phyloP scores from a whole-genome alignment of 2,329 filamentous ascomycete genomes.

The Onygena corvina region DNA sequence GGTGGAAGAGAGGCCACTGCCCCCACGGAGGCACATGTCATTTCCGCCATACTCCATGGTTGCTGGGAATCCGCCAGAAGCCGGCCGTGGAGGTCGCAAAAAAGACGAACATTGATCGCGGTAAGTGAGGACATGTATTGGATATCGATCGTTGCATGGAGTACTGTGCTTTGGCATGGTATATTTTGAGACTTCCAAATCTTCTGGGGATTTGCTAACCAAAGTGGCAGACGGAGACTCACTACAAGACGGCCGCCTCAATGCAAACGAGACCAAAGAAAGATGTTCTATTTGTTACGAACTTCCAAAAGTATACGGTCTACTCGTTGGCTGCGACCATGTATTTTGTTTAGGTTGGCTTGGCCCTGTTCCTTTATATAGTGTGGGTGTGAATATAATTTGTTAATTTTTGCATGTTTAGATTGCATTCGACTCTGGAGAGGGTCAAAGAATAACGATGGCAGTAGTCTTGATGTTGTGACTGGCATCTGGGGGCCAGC shows the following conservation, averaged over 20 bases:
- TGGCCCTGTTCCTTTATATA: constrained; percentile 2
- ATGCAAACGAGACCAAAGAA: constrained; percentile 4
- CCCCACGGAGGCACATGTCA: constrained; percentile 18
- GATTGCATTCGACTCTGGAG: constrained; percentile 23
- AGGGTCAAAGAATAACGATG: constrained; percentile 15
- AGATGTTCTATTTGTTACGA: constrained; percentile 23
- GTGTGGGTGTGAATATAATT: neutral
- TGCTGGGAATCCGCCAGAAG: constrained; percentile 14
- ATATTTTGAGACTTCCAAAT: neutral
- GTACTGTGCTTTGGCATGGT: too few species aligned
- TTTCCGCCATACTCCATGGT: constrained; percentile 18
- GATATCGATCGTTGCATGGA: too few species aligned
- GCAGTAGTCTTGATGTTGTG: constrained; percentile 15
- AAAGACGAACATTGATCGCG: neutral
- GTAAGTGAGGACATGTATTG: neutral
- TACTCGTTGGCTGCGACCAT: constrained; percentile 22
- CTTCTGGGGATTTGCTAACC: too few species aligned
- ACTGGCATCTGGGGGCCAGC: neutral
- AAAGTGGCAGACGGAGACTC: too few species aligned
- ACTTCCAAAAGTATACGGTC: constrained; percentile 20
- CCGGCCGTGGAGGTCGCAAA: neutral
- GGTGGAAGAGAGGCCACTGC: constrained; percentile 21
- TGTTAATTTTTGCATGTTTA: constrained; percentile 8
- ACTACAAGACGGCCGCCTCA: neutral
- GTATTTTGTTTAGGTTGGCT: constrained; percentile 22